These are phyloP conservation scores for Coemansia sp. DNA, from an alignment of 192 early-diverging fungal species.

Conservation along the genomic window DNA sequence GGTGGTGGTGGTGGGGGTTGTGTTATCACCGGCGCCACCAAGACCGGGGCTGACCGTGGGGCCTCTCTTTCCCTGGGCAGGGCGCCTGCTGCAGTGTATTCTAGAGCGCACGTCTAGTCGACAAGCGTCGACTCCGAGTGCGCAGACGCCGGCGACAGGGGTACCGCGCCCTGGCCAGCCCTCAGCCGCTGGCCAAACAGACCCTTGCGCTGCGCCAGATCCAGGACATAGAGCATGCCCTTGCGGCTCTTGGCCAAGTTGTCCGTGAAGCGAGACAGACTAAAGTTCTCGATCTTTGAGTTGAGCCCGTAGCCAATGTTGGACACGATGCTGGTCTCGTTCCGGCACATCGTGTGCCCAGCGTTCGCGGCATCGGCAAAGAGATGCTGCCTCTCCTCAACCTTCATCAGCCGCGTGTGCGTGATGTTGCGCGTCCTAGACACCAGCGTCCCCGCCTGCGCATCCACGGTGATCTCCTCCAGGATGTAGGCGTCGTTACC, in stretches of 20 bases:
- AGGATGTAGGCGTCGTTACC: conserved; percentile 85
- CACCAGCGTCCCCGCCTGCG: conserved; percentile 67
- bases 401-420: conserved; percentile 87
- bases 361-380: conserved; percentile 50
- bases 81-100: too few species aligned
- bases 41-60: too few species aligned
- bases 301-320: conserved; percentile 84
- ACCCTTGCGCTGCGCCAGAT: conserved; percentile 46
- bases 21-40: too few species aligned
- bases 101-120: too few species aligned
- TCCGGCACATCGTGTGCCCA: conserved; percentile 68
- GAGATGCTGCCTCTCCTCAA: conserved; percentile 88
- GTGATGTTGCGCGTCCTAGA: conserved; percentile 86
- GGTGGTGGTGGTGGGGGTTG: too few species aligned
- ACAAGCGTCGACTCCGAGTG: not conserved
- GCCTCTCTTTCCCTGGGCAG: too few species aligned
- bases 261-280: conserved; percentile 78
- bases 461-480: conserved; percentile 85
- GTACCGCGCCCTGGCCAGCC: conserved; percentile 11
- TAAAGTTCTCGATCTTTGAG: conserved; percentile 82
- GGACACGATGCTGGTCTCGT: conserved; percentile 83
- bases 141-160: not conserved
- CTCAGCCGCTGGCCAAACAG: conserved; percentile 38
- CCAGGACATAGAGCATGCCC: conserved; percentile 52
- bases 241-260: conserved; percentile 53